Conservation (phyloP, 805 yeast species). For the Yamadazyma paraphyllophila region DNA sequence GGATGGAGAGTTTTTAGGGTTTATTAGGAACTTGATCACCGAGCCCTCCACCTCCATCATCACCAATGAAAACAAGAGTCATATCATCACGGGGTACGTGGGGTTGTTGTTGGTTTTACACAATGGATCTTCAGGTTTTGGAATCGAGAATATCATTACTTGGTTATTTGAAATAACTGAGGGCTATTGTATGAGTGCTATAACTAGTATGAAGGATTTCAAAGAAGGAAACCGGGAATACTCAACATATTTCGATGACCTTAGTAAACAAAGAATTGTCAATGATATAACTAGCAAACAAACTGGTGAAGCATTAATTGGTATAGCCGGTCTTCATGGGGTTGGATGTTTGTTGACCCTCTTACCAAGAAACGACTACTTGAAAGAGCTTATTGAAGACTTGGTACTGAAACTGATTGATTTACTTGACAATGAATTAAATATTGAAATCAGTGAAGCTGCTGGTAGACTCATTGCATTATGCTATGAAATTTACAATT, state of each 20-base stretch:
- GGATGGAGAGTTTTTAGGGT: slow-evolving; percentile 27
- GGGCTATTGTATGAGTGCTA: slow-evolving; percentile 30
- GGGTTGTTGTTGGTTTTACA: slow-evolving; percentile 42
- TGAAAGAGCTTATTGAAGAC: slow-evolving; percentile 41
- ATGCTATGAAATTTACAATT: slow-evolving; percentile 51
- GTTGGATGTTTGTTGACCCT: slow-evolving; percentile 45
- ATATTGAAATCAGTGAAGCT: slow-evolving; percentile 49
- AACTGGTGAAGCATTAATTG: slow-evolving; percentile 33
- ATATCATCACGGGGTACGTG: slow-evolving; percentile 36
- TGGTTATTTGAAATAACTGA: slow-evolving; percentile 47
- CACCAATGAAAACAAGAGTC: slow-evolving; percentile 38
- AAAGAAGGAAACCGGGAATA: slow-evolving; percentile 44
- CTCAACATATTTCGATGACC: slow-evolving; percentile 37
- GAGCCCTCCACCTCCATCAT: slow-evolving; percentile 35
- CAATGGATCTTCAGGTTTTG: slow-evolving; percentile 49
- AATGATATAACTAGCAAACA: slow-evolving; percentile 31
- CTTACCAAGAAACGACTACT: slow-evolving; percentile 41
- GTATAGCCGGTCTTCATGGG: slow-evolving; percentile 47
- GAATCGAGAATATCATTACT: slow-evolving; percentile 44
- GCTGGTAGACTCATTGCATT: slow-evolving; percentile 57
- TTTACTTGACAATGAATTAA: slow-evolving; percentile 40
- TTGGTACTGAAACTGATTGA: slow-evolving; percentile 37
- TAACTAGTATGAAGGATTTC: slow-evolving; percentile 28
- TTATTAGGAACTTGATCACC: slow-evolving; percentile 26
- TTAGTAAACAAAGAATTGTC: slow-evolving; percentile 30